phyloP scores from a whole-genome alignment of 257 asterid genomes.

The Lithospermum erythrorhizon region DNA sequence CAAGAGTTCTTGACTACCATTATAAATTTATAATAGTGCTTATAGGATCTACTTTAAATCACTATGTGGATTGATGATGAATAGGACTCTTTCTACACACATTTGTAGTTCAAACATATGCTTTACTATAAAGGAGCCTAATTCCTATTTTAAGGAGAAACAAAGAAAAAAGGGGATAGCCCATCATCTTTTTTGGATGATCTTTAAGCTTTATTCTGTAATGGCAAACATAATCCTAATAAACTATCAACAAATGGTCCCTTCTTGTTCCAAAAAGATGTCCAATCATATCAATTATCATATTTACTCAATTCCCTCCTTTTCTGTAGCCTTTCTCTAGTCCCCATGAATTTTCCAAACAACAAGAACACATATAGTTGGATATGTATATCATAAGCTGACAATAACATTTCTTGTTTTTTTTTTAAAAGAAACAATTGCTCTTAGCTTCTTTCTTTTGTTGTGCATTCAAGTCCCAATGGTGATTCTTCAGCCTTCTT shows the following conservation, averaged over 20 bases:
- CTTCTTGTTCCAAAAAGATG: background rate
- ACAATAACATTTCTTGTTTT: background rate
- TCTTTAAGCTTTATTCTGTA: slow-evolving; percentile 13
- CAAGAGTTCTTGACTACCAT: no score
- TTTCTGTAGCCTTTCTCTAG: background rate
- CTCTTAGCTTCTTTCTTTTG: slow-evolving; percentile 9
- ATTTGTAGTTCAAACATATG: no score
- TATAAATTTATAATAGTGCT: no score
- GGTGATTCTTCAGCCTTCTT: slow-evolving; percentile 48
- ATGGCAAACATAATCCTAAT: slow-evolving; percentile 39
- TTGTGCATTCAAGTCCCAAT: slow-evolving; percentile 60
- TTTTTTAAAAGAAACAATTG: background rate
- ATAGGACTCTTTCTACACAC: no score
- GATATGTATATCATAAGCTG: background rate
- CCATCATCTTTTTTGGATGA: slow-evolving; percentile 11
- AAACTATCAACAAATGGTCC: slow-evolving; percentile 9
- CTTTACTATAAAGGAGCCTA: slow-evolving; percentile 8
- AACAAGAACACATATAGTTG: background rate
- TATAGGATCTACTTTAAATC: no score
- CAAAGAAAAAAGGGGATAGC: slow-evolving; percentile 9
- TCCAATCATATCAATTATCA: background rate
- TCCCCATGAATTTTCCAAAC: background rate
- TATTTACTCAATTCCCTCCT: background rate
- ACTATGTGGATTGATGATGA: no score
- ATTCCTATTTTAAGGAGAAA: no score